phyloP scores from a whole-genome alignment of 495 filamentous ascomycete genomes.

The Penicillium goetzii region DNA sequence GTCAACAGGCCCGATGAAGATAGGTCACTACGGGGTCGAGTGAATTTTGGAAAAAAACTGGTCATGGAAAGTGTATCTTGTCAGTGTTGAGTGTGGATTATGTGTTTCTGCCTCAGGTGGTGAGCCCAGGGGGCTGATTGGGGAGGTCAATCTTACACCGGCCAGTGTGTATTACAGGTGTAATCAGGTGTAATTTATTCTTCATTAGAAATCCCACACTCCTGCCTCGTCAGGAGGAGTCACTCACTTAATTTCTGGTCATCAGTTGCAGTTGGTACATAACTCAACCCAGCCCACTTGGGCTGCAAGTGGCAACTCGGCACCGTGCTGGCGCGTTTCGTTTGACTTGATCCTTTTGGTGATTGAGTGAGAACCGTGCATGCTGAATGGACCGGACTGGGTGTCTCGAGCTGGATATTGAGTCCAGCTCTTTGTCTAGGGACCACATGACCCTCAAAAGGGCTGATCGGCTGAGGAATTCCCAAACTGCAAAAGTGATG shows the following conservation, averaged over 20 bases:
- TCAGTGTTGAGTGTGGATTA: conserved; percentile 16
- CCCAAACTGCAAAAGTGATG: not conserved
- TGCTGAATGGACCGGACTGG: conserved; percentile 4
- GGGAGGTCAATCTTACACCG: not conserved
- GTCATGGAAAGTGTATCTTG: conserved; percentile 11
- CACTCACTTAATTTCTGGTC: not conserved
- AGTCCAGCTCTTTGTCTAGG: conserved; percentile 4
- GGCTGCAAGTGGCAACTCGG: conserved; percentile 16
- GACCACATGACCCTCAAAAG: conserved; percentile 1
- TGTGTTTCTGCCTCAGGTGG: not conserved
- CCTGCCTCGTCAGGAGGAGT: not conserved
- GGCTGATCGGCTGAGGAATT: conserved; percentile 1
- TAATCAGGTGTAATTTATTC: not conserved
- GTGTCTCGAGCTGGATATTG: conserved; percentile 7
- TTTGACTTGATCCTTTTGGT: not conserved
- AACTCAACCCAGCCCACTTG: not conserved
- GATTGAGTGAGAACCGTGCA: too few species aligned
- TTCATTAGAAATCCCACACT: not conserved
- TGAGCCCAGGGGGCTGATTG: not conserved
- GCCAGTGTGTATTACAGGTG: not conserved
- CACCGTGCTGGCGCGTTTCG: conserved; percentile 3
- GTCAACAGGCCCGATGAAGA: too few species aligned
- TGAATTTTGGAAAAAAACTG: conserved; percentile 23
- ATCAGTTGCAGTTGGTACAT: not conserved
- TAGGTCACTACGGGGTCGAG: conserved; percentile 25